A percentile compares a stretch with the other conserved stretches of the same genome.
These are phyloP conservation scores for Mycosarcoma mackinlayi DNA, from an alignment of 1,284 basidiomycete genomes.

Conservation along the genomic window DNA sequence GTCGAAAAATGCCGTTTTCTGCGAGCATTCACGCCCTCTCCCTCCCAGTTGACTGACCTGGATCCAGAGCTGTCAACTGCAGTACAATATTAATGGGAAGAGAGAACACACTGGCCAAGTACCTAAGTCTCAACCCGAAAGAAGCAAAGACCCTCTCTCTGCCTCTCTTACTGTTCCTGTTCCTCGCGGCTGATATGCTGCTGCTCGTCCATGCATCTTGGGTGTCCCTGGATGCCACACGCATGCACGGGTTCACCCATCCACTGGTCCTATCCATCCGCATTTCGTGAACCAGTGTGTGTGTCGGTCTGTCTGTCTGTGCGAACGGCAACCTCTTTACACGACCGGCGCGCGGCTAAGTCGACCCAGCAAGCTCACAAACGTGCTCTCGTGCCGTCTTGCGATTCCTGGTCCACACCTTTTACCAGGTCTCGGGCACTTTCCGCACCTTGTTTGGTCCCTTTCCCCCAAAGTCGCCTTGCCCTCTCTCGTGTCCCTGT, in stretches of 20 bases:
- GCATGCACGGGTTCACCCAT: neutral
- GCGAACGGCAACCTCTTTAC: slow-evolving; percentile 27
- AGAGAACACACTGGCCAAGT: no score
- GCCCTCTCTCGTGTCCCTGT: slow-evolving; percentile 1
- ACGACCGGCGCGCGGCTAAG: slow-evolving; percentile 14
- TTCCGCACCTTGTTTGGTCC: slow-evolving; percentile 1
- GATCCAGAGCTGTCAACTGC: slow-evolving; percentile 19
- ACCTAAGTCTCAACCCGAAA: no score
- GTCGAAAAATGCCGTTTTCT: slow-evolving; percentile 16
- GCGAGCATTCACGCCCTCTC: neutral
- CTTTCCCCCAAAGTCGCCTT: neutral
- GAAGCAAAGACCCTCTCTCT: no score
- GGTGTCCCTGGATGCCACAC: slow-evolving; percentile 3
- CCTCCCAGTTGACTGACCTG: slow-evolving; percentile 1
- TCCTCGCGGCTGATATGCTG: neutral
- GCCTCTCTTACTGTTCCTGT: slow-evolving; percentile 3
- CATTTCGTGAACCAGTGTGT: neutral
- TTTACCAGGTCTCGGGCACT: slow-evolving; percentile 24
- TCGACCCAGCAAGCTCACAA: no score
- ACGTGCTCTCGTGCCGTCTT: no score
- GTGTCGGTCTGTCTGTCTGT: no score
- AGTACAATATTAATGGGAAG: slow-evolving; percentile 9
- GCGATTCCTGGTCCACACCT: neutral
- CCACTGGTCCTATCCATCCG: neutral
- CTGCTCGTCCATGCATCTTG: neutral